A percentile compares a stretch with the other conserved stretches of the same genome.
Evolutionary conservation across 2,329 filamentous ascomycete genomes (phyloP).

Genomic region (Didymella exigua): DNA sequence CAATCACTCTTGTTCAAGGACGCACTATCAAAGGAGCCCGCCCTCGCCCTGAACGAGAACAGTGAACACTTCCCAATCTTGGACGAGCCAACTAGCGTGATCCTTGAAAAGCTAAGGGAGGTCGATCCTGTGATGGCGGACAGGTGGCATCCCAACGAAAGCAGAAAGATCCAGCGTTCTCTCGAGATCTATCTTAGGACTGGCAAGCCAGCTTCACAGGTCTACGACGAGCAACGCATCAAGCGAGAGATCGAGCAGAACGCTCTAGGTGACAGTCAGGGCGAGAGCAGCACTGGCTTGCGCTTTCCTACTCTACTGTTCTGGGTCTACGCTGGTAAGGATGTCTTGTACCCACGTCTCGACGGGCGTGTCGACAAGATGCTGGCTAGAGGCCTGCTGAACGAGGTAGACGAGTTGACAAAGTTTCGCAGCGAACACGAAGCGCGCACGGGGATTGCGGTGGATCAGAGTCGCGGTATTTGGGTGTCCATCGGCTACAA

Average conservation of each 20-base stretch:
- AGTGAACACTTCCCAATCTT: conserved; percentile 68
- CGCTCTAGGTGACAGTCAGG: background rate
- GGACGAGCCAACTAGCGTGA: conserved; percentile 69
- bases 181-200: conserved; percentile 88
- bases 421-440: conserved; percentile 54
- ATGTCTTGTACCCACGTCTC: conserved; percentile 71
- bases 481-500: conserved; percentile 98
- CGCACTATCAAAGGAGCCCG: conserved; percentile 61
- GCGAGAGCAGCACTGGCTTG: conserved; percentile 34
- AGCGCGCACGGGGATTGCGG: conserved; percentile 53
- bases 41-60: conserved; percentile 34
- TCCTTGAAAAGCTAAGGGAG: conserved; percentile 74
- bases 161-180: conserved; percentile 85
- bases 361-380: conserved; percentile 83
- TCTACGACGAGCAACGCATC: conserved; percentile 76
- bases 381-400: conserved; percentile 69
- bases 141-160: conserved; percentile 92
- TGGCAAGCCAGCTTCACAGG: conserved; percentile 79
- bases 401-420: conserved; percentile 64
- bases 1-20: conserved; percentile 86
- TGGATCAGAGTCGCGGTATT: conserved; percentile 82
- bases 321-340: conserved; percentile 81
- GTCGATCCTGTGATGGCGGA: conserved; percentile 90
- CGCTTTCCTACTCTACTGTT: conserved; percentile 72
- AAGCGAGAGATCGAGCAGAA: conserved; percentile 41